These are phyloP conservation scores for Sclerotinia subarctica DNA, from an alignment of 2,329 filamentous ascomycete species.

Conservation along the genomic window DNA sequence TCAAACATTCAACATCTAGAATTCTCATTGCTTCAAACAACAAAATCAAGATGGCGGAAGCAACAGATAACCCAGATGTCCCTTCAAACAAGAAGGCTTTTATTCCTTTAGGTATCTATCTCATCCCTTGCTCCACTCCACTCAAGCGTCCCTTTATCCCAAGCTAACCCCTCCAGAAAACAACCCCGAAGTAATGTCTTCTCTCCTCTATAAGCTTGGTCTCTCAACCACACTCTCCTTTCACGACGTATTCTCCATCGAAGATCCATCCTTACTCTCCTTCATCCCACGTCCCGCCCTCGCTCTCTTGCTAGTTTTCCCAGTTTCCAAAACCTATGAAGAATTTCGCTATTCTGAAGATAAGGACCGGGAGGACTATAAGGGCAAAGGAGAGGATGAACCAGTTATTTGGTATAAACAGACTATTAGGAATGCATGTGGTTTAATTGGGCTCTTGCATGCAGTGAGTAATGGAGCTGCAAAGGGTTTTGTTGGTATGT, in stretches of 20 bases:
- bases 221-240: slow-evolving; percentile 72
- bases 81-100: slow-evolving; percentile 36
- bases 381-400: slow-evolving; percentile 63
- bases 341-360: slow-evolving; percentile 74
- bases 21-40: neutral
- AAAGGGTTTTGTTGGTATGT: slow-evolving; percentile 84
- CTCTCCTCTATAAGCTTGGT: slow-evolving; percentile 78
- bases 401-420: slow-evolving; percentile 92
- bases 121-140: neutral
- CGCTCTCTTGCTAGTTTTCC: slow-evolving; percentile 91
- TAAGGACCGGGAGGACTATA: slow-evolving; percentile 58
- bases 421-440: slow-evolving; percentile 93
- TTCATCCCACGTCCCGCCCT: slow-evolving; percentile 88
- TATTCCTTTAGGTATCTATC: slow-evolving; percentile 35
- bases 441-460: slow-evolving; percentile 85
- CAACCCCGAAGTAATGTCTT: slow-evolving; percentile 87
- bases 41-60: slow-evolving; percentile 17
- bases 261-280: slow-evolving; percentile 78
- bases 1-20: neutral
- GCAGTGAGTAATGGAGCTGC: slow-evolving; percentile 76
- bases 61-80: slow-evolving; percentile 34
- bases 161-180: slow-evolving; percentile 49
- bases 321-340: slow-evolving; percentile 79
- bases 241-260: slow-evolving; percentile 91
- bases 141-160: neutral